These are phyloP conservation scores for Yamadazyma diddensiae DNA, from an alignment of 1,139 yeast species.

Conservation along the genomic window DNA sequence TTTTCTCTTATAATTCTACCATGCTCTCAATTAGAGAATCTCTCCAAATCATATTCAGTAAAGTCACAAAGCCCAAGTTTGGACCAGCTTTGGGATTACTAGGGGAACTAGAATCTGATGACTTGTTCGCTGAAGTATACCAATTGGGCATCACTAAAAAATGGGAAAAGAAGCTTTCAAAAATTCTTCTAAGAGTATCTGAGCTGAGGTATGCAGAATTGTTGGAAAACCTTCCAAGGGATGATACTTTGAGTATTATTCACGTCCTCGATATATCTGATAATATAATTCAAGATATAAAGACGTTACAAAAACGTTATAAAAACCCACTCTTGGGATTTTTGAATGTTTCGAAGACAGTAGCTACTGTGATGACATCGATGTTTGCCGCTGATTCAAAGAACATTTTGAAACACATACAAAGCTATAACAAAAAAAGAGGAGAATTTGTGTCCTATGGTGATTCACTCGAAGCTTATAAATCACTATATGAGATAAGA, in stretches of 20 bases:
- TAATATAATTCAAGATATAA: constrained; percentile 48
- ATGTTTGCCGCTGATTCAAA: constrained; percentile 65
- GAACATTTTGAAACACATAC: constrained; percentile 57
- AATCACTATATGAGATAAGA: constrained; percentile 53
- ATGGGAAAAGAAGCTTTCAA: constrained; percentile 53
- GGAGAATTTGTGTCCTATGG: constrained; percentile 47
- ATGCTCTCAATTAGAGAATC: constrained; percentile 46
- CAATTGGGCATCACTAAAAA: constrained; percentile 40
- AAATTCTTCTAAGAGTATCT: constrained; percentile 49
- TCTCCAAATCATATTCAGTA: constrained; percentile 46
- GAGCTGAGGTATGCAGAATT: constrained; percentile 59
- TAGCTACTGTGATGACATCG: constrained; percentile 55
- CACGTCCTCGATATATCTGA: constrained; percentile 65
- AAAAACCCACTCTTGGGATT: constrained; percentile 60
- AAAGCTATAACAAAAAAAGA: constrained; percentile 36
- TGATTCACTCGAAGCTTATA: constrained; percentile 63
- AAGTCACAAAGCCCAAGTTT: constrained; percentile 56
- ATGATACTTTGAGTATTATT: constrained; percentile 51
- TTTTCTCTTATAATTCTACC: constrained; percentile 46
- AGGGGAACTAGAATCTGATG: constrained; percentile 52
- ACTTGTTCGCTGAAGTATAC: constrained; percentile 35
- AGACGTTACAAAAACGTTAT: constrained; percentile 56
- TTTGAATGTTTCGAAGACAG: constrained; percentile 52
- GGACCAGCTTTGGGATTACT: constrained; percentile 52
- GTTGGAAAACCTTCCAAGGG: constrained; percentile 62